Base-by-base conservation (phyloP, 2,329 filamentous ascomycete genomes). In the Pleurostoma richardsiae region DNA sequence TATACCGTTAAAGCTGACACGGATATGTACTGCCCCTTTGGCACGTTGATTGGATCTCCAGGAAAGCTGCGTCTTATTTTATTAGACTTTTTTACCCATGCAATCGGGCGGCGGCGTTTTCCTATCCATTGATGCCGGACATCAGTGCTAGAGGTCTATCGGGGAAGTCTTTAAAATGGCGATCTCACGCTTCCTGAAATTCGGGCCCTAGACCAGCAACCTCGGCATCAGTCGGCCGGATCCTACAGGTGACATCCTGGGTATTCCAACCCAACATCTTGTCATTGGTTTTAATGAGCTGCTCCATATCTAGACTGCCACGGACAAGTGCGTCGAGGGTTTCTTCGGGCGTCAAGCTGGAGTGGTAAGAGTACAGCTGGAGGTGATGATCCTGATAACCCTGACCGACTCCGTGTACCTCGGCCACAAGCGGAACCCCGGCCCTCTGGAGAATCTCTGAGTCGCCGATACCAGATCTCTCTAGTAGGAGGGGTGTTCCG, bases 371-470 rank as follows among this genome's bases (percentile, higher is more conserved):
- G 30, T 39, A 28, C 42, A 44, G 6, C 7, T 27, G 4, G 31
- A 49, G 36, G 36, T 49, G 47, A 19, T 49, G 47, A 28, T 49
- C 79, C 53, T 80, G 71, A 49, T 80, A 77, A 36, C 74, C 67
- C 11, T 68, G 61, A 0, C 79, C 79, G 1, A 83, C 78, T 3
- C 74, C 76, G 0, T 73, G 71, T 1, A 80, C 57, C 41, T 77
- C 66, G 3, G 70, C 63, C 1, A 74, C 56, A 3, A 74, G 56
- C 1, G 71, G 64, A 3, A 83, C 69, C 1, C 69, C 71, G 0
- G 72, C 68, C 19, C 62, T 63, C 39, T 69, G 57, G 2, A 85
- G 68, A 5, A 81, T 54, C 10, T 68, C 57, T 7, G 65, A 61
- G 33, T 71, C 66, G 40, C 70, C 73, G 4, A 80, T 54, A 30